phyloP scores from a whole-genome alignment of 441 rosid genomes.

The Brassica balearica region DNA sequence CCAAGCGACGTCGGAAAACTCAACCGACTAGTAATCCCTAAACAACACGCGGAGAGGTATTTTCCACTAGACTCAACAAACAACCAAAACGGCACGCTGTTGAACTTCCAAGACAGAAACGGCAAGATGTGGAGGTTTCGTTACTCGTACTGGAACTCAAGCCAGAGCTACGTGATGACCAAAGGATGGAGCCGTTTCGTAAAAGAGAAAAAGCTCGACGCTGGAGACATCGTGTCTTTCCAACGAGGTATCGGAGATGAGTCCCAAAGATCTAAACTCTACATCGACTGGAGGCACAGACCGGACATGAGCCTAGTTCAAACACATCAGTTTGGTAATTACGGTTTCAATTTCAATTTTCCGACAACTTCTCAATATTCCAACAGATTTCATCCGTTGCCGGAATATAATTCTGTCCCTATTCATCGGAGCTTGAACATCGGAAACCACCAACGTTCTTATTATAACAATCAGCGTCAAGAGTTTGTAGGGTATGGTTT shows the following conservation, averaged over 20 bases:
- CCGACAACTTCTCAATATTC: constrained; percentile 48
- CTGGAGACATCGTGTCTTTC: constrained; percentile 91
- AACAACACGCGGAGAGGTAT: constrained; percentile 94
- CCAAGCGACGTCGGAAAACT: constrained; percentile 96
- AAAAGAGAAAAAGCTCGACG: constrained; percentile 94
- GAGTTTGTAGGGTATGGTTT: constrained; percentile 45
- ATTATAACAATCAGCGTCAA: constrained; percentile 47
- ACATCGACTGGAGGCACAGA: constrained; percentile 92
- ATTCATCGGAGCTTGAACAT: constrained; percentile 50
- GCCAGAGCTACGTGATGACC: constrained; percentile 99
- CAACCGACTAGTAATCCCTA: constrained; percentile 92
- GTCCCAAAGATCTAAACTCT: constrained; percentile 58
- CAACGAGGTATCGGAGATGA: constrained; percentile 79
- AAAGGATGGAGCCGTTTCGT: constrained; percentile 99
- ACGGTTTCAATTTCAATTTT: constrained; percentile 46
- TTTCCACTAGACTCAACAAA: constrained; percentile 84
- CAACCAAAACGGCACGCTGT: constrained; percentile 78
- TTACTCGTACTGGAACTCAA: constrained; percentile 95
- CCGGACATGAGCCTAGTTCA: constrained; percentile 56
- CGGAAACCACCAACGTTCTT: constrained; percentile 46
- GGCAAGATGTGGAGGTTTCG: constrained; percentile 95
- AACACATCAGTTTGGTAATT: constrained; percentile 55
- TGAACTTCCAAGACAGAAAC: constrained; percentile 86
- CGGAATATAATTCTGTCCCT: constrained; percentile 36
- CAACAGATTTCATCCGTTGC: constrained; percentile 59